phyloP scores from a whole-genome alignment of 2,329 filamentous ascomycete species.

The Rachicladosporium sp. region DNA sequence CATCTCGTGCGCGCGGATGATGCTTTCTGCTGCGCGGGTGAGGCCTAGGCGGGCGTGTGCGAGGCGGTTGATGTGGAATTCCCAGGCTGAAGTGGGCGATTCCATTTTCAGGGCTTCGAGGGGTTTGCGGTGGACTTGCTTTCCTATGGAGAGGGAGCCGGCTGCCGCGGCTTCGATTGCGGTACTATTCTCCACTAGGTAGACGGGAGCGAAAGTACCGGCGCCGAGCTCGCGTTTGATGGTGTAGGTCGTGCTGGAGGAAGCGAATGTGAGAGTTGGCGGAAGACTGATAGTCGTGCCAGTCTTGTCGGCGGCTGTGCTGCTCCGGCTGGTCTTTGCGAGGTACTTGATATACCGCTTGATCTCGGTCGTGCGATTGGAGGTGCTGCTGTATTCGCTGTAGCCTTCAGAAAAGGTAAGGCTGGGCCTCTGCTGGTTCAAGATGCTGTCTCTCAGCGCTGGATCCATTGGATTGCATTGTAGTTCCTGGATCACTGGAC shows the following conservation, averaged over 20 bases:
- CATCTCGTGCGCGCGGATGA: conserved; percentile 77
- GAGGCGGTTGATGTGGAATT: conserved; percentile 89
- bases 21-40: conserved; percentile 56
- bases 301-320: conserved; percentile 46
- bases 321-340: conserved; percentile 43
- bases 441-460: conserved; percentile 59
- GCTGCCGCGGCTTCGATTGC: conserved; percentile 27
- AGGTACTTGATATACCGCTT: conserved; percentile 65
- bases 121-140: conserved; percentile 43
- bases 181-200: conserved; percentile 60
- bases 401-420: conserved; percentile 68
- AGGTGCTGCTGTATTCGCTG: conserved; percentile 55
- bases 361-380: conserved; percentile 61
- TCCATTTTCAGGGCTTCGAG: conserved; percentile 94
- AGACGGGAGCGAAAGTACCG: conserved; percentile 90
- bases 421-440: conserved; percentile 61
- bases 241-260: conserved; percentile 55
- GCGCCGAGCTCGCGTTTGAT: conserved; percentile 78
- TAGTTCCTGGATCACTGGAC: conserved; percentile 64
- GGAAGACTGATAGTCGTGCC: conserved; percentile 45
- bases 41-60: conserved; percentile 64
- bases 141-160: conserved; percentile 42
- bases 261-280: conserved; percentile 56
- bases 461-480: conserved; percentile 86
- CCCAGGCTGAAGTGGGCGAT: conserved; percentile 76